phyloP scores from a whole-genome alignment of 108 stramenopile genomes.

The Cyclotella baltica region DNA sequence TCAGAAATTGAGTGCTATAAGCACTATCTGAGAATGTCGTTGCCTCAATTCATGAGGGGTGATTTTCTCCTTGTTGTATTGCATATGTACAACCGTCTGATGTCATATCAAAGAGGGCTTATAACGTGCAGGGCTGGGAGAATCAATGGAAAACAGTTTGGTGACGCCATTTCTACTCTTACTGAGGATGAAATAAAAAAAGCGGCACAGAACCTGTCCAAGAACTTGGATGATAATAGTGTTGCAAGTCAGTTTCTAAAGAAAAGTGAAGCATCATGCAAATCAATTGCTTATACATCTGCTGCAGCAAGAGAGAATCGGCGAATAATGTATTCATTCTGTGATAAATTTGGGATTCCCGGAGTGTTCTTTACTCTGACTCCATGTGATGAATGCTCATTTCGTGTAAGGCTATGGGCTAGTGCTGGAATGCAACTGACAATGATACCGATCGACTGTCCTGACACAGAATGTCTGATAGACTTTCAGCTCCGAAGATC shows the following conservation, averaged over 20 bases:
- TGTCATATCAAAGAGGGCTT: neutral
- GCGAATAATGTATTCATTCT: neutral
- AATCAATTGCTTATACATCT: neutral
- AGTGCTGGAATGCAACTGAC: too few species aligned
- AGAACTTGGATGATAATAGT: slow-evolving; percentile 1
- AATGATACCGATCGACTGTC: too few species aligned
- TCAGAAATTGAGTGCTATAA: neutral
- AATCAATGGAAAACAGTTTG: too few species aligned
- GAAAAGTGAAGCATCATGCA: slow-evolving; percentile 7
- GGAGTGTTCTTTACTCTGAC: neutral
- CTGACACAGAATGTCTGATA: too few species aligned
- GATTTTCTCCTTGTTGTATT: neutral
- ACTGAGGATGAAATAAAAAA: too few species aligned
- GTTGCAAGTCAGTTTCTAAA: neutral
- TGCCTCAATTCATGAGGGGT: neutral
- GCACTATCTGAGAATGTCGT: neutral
- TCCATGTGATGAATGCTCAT: neutral
- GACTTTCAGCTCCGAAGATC: too few species aligned
- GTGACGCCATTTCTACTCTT: too few species aligned
- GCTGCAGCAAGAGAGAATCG: neutral
- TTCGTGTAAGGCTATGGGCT: neutral
- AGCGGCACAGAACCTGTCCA: neutral
- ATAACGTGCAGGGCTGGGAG: slow-evolving; percentile 9
- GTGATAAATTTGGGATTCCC: neutral
- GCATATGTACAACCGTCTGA: slow-evolving; percentile 18